A percentile compares a stretch with the other conserved stretches of the same genome.
Evolutionary conservation across 345 rosid species (phyloP).

Genomic region (Moringa oleifera): DNA sequence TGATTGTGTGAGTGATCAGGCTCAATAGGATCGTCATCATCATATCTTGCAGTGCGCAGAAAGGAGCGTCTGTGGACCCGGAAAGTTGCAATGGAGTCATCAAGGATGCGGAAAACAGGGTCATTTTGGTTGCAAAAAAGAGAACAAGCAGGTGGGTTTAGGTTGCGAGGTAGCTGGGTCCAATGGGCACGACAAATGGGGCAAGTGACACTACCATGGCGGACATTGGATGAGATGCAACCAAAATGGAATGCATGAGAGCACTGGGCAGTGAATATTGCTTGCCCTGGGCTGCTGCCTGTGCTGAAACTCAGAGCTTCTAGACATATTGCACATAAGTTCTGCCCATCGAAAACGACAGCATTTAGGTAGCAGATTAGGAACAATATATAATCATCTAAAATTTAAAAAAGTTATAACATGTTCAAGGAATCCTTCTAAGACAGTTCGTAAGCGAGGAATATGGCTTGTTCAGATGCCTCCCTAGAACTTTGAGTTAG

Average conservation of each 20-base stretch:
- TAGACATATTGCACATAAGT: conserved; percentile 74
- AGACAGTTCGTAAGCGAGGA: neutral
- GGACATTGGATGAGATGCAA: conserved; percentile 84
- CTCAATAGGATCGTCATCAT: conserved; percentile 78
- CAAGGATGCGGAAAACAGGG: conserved; percentile 65
- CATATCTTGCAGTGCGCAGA: conserved; percentile 68
- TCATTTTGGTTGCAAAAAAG: conserved; percentile 46
- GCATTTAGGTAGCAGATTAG: neutral
- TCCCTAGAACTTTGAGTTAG: neutral
- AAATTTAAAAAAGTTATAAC: neutral
- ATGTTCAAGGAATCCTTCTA: neutral
- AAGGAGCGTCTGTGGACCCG: conserved; percentile 73
- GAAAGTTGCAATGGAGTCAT: conserved; percentile 71
- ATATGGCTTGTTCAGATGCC: neutral
- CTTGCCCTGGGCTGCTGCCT: conserved; percentile 56
- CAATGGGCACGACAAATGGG: conserved; percentile 90
- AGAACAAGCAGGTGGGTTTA: conserved; percentile 41
- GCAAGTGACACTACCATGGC: conserved; percentile 83
- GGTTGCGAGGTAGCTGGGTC: conserved; percentile 82
- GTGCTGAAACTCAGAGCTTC: conserved; percentile 60
- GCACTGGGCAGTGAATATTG: conserved; percentile 85
- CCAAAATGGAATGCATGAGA: conserved; percentile 77
- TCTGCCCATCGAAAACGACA: conserved; percentile 33
- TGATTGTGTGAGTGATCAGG: conserved; percentile 38
- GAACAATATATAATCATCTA: neutral